Evolutionary conservation across 768 basidiomycete genomes (phyloP), one percentile per base, ranked within the genome.

Genomic region (Kwoniella sp.): DNA sequence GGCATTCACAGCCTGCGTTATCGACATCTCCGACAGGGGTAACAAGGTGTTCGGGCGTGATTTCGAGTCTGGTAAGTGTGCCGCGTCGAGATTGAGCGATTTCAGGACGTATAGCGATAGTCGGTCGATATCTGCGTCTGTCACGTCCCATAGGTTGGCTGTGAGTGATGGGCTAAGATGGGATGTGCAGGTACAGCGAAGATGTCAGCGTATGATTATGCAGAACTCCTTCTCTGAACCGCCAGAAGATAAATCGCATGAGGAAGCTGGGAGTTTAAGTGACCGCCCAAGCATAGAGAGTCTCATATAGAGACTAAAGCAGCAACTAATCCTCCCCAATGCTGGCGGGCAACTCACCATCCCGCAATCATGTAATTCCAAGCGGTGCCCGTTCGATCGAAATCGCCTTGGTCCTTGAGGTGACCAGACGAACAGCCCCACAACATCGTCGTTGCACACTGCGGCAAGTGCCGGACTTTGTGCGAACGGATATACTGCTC

Each of bases 391-490:
- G 86, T 85, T 11, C 91, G 85, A 74, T 98, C 96, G 73, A 93
- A 94, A 70, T 96, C 92, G 2, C 96, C 96, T 87, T 92, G 91
- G 54, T 95, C 91, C 61, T 86, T 85, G 67, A 99, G 80, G 0
- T 86, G 82, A 11, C 95, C 96, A 0, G 94, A 97, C 0, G 96
- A 99, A 83, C 96, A 99, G 0, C 96, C 96, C 96, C 95, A 99
- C 2, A 99, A 85, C 92, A 98, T 93, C 1, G 91, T 90, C 15
- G 89, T 89, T 7, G 96, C 94, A 77, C 96, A 98, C n/a, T 85
- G 84, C 0, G 86, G 85, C 34, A 98, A 84, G 65, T 89, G 86
- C 8, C 91, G 85, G 58, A 99, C 87, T 73, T 89, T 90, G 78
- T 91, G 89, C 1, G 93, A 91, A 2, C 91, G 89, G 7, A 91